A percentile compares a stretch with the other conserved stretches of the same genome.
Evolutionary conservation across 2,329 filamentous ascomycete species (phyloP).

Genomic region (Westerdykella aurantiaca): DNA sequence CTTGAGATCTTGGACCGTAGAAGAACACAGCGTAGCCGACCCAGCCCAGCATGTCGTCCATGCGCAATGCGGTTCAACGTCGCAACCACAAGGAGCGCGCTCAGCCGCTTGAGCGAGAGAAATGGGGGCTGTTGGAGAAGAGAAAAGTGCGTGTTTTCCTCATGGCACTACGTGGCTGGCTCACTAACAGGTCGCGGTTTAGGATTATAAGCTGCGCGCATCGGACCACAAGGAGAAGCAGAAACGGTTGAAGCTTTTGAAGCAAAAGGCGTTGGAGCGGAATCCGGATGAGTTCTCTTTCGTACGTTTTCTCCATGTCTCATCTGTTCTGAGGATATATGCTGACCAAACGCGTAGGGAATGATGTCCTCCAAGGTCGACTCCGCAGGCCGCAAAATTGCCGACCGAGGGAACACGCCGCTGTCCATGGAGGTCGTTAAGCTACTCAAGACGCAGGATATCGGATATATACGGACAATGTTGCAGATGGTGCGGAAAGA

Average conservation of each 20-base stretch:
- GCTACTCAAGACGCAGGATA: constrained; percentile 61
- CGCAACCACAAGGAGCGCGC: constrained; percentile 86
- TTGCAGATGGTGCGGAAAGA: constrained; percentile 51
- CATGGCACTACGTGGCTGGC: constrained; percentile 2
- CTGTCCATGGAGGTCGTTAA: constrained; percentile 55
- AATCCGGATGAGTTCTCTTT: constrained; percentile 64
- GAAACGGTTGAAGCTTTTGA: constrained; percentile 53
- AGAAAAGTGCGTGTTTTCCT: constrained; percentile 54
- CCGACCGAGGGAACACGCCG: constrained; percentile 42
- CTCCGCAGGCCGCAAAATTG: constrained; percentile 38
- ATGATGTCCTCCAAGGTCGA: constrained; percentile 54
- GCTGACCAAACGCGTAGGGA: neutral
- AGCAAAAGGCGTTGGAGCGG: constrained; percentile 54
- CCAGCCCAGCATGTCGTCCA: constrained; percentile 7
- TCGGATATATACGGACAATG: constrained; percentile 55
- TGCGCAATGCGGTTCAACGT: constrained; percentile 50
- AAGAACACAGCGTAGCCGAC: no score
- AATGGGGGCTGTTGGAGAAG: constrained; percentile 91
- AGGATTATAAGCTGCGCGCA: constrained; percentile 61
- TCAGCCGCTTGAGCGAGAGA: constrained; percentile 74
- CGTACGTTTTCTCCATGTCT: constrained; percentile 17
- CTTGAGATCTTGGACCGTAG: no score
- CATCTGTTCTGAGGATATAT: no score
- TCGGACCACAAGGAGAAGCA: constrained; percentile 60
- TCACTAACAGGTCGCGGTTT: neutral